phyloP scores from a whole-genome alignment of 176 grass and related monocot genomes.

The maize (Zea mays) region DNA sequence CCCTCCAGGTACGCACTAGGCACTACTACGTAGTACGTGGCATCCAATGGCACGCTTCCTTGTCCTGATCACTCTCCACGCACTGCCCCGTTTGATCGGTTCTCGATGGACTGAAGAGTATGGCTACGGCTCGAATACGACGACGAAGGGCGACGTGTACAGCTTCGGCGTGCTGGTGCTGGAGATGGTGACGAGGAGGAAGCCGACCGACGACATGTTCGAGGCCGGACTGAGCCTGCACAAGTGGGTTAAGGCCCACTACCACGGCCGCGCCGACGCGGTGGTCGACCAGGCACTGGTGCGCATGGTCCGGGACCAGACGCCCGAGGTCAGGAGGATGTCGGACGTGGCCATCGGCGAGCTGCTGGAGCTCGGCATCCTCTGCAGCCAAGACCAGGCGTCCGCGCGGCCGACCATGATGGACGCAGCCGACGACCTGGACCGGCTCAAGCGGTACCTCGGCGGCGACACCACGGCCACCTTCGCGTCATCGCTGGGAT shows the following conservation, averaged over 20 bases:
- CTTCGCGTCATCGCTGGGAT: slow-evolving; percentile 66
- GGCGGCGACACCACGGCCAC: slow-evolving; percentile 74
- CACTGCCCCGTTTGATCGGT: not conserved
- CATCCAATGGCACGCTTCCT: slow-evolving; percentile 5
- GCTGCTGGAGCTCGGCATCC: slow-evolving; percentile 77
- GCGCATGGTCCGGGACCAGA: slow-evolving; percentile 54
- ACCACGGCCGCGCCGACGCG: slow-evolving; percentile 51
- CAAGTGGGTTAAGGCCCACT: slow-evolving; percentile 67
- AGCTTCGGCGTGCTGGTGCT: slow-evolving; percentile 89
- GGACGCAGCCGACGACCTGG: slow-evolving; percentile 75
- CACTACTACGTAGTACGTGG: too few species aligned
- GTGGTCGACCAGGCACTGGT: slow-evolving; percentile 50
- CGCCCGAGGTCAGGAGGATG: slow-evolving; percentile 67
- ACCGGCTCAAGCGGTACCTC: slow-evolving; percentile 77
- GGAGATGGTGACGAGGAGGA: slow-evolving; percentile 67
- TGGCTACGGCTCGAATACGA: slow-evolving; percentile 69
- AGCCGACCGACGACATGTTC: slow-evolving; percentile 77
- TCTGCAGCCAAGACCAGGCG: slow-evolving; percentile 68
- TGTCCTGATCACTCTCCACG: not conserved
- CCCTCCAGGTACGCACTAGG: slow-evolving; percentile 63
- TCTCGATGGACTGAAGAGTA: slow-evolving; percentile 56
- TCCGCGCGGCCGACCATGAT: slow-evolving; percentile 74
- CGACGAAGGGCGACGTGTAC: slow-evolving; percentile 85
- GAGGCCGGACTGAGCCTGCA: slow-evolving; percentile 67
- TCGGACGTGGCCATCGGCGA: slow-evolving; percentile 76